Evolutionary conservation across 805 yeast genomes (phyloP), one percentile per base, ranked within the genome.

Genomic region (Nematodospora valgi): DNA sequence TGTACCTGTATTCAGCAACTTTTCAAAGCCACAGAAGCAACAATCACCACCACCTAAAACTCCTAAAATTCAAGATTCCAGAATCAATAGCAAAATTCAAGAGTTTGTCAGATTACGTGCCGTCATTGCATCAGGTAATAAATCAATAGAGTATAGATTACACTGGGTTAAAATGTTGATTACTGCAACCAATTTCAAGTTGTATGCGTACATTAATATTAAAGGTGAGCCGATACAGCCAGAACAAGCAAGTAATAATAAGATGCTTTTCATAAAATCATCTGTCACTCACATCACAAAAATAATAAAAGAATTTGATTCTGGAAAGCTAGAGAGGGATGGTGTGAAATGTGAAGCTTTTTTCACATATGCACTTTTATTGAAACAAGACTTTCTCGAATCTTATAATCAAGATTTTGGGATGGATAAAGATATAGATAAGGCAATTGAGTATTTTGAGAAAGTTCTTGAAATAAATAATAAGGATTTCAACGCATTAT

Each of bases 121-220:
- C 13, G 40, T 61, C 13, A 68, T 68, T 30, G 63, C 71, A 1
- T 46, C 64, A 2, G 72, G 73, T 9, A 64, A 64, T 39, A 68
- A 68, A 45, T 49, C 70, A 1, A 49, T 54, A 23, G 71, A 65
- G 40, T 67, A 52, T 45, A 46, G 73, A 23, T 51, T 67, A 32
- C 53, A 60, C 40, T 68, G 73, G 73, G 58, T 62, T 33, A 62
- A 64, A 39, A 63, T 60, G 68, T 52, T 68, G 44, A 55, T 68
- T 14, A 43, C 47, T 12, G 70, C 72, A 10, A 57, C 62, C 20
- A 65, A 64, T 42, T 58, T 48, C 45, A 54, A 58, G 44, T 50
- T 68, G 13, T 66, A 59, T 41, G 52, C 64, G n/a, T 65, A 60
- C 40, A 56, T 68, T 35, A 66, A 63, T 46, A 64, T 68, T 39